phyloP scores from a whole-genome alignment of 2,329 filamentous ascomycete genomes.

The Colletotrichum zoysiae region DNA sequence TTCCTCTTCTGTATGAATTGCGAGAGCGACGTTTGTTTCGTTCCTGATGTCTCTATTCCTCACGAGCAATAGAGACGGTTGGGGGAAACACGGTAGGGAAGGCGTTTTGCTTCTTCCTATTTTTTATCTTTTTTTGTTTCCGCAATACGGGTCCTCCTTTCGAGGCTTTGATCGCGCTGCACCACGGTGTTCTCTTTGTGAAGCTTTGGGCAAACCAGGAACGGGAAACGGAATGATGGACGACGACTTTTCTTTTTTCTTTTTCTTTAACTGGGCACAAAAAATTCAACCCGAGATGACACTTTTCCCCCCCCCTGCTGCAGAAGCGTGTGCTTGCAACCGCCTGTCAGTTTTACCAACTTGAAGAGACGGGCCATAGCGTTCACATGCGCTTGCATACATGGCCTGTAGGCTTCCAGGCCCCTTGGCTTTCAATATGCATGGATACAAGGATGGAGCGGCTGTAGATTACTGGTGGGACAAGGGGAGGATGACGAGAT shows the following conservation, averaged over 20 bases:
- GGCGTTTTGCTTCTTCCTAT: constrained; percentile 13
- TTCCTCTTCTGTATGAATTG: constrained; percentile 29
- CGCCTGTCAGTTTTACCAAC: neutral
- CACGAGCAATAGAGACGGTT: constrained; percentile 32
- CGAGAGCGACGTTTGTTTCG: constrained; percentile 17
- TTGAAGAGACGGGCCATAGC: no score
- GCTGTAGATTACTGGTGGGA: constrained; percentile 24
- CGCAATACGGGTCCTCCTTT: neutral
- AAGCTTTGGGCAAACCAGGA: constrained; percentile 11
- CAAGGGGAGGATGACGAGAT: constrained; percentile 22
- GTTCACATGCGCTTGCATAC: neutral
- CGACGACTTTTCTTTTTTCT: constrained; percentile 16
- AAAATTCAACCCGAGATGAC: constrained; percentile 31
- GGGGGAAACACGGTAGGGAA: constrained; percentile 23
- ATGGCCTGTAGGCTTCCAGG: constrained; percentile 1
- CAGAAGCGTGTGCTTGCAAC: constrained; percentile 7
- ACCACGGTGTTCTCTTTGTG: constrained; percentile 36
- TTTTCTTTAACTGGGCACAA: constrained; percentile 29
- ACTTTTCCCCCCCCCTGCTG: constrained; percentile 7
- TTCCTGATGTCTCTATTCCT: constrained; percentile 30
- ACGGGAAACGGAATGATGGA: constrained; percentile 37
- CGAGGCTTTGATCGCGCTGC: constrained; percentile 21
- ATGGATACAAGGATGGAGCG: neutral
- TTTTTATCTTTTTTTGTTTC: neutral
- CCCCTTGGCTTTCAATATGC: constrained; percentile 1